Percentiles rank a stretch among this genome's conserved stretches.
Evolutionary conservation across 2,329 filamentous ascomycete genomes (phyloP).

Genomic region (Colletotrichum australisinense): DNA sequence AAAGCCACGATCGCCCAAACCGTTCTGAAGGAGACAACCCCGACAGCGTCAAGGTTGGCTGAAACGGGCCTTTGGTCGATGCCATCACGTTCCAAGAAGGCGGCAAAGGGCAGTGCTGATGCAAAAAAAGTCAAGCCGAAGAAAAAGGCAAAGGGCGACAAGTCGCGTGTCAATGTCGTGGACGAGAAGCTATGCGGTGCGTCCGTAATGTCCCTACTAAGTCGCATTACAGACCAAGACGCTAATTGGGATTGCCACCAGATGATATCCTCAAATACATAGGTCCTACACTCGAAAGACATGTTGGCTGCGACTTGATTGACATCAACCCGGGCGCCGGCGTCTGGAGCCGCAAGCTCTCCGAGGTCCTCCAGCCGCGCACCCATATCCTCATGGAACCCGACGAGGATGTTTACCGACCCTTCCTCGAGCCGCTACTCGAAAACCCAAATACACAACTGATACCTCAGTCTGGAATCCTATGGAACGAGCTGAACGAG

Average conservation of each 20-base stretch:
- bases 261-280: slow-evolving; percentile 79
- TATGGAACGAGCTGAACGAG: slow-evolving; percentile 68
- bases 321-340: slow-evolving; percentile 87
- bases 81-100: not conserved
- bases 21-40: not conserved
- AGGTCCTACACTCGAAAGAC: slow-evolving; percentile 73
- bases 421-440: slow-evolving; percentile 74
- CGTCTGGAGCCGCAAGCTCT: slow-evolving; percentile 81
- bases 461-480: slow-evolving; percentile 66
- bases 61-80: not conserved
- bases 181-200: slow-evolving; percentile 62
- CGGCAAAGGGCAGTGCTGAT: fast-evolving
- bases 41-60: not conserved
- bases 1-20: not conserved
- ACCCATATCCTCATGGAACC: slow-evolving; percentile 88
- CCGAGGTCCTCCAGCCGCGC: slow-evolving; percentile 80
- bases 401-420: slow-evolving; percentile 66
- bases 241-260: slow-evolving; percentile 40
- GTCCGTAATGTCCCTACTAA: slow-evolving; percentile 24
- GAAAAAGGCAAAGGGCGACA: slow-evolving; percentile 9
- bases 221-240: not conserved
- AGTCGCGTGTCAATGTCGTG: slow-evolving; percentile 62
- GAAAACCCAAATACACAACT: slow-evolving; percentile 61
- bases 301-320: slow-evolving; percentile 84
- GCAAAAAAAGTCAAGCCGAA: not conserved